Percentiles rank a stretch among this genome's conserved stretches.
These are phyloP conservation scores for Hondaea fermentalgiana DNA, from an alignment of 108 stramenopile species.

Conservation along the genomic window DNA sequence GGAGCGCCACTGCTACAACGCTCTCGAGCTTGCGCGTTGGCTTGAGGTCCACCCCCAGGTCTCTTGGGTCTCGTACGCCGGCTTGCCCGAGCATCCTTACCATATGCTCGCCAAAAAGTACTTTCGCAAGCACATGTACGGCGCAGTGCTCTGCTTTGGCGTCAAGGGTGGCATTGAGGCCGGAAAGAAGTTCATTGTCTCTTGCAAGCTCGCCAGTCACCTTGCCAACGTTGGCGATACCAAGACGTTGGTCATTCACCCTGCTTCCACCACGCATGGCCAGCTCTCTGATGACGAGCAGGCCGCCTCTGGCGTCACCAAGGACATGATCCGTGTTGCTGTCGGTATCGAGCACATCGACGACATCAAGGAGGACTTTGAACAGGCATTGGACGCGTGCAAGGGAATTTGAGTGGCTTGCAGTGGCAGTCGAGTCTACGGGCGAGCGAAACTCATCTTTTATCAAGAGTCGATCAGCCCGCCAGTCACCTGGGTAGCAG, in stretches of 20 bases:
- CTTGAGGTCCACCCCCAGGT: constrained; percentile 61
- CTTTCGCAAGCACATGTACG: constrained; percentile 51
- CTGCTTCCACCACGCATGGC: constrained; percentile 73
- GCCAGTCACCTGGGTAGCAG: too few species aligned
- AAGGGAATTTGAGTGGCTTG: too few species aligned
- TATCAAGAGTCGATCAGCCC: too few species aligned
- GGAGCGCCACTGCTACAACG: constrained; percentile 75
- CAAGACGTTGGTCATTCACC: constrained; percentile 69
- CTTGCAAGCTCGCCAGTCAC: constrained; percentile 59
- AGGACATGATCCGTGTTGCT: constrained; percentile 65
- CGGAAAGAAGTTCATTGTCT: constrained; percentile 65
- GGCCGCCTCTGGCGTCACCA: constrained; percentile 55
- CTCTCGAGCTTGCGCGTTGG: constrained; percentile 60
- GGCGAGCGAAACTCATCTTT: too few species aligned
- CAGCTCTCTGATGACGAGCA: constrained; percentile 65
- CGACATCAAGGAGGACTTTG: constrained; percentile 23
- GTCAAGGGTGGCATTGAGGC: constrained; percentile 52
- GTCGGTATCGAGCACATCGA: constrained; percentile 63
- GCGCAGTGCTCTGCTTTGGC: constrained; percentile 67
- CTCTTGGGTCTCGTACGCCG: constrained; percentile 66
- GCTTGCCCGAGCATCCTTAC: constrained; percentile 51
- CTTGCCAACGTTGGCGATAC: constrained; percentile 86
- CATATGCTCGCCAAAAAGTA: constrained; percentile 62
- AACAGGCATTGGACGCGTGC: neutral
- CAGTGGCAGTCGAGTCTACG: too few species aligned